These are phyloP conservation scores for Tulasnella sp. DNA, from an alignment of 768 basidiomycete species.

Conservation along the genomic window DNA sequence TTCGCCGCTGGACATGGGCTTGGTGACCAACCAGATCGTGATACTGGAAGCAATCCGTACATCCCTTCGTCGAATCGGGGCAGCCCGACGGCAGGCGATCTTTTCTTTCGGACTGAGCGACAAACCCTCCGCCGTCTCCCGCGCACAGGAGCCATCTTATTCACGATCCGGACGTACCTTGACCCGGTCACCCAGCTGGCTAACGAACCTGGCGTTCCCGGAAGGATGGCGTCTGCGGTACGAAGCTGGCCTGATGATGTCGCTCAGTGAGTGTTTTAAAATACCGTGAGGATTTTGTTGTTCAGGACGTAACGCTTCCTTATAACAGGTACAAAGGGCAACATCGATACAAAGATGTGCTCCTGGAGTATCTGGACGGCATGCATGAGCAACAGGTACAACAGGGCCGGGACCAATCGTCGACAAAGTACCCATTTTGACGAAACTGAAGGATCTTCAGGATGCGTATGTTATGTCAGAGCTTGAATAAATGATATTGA, in stretches of 20 bases:
- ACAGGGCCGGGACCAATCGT: constrained; percentile 19
- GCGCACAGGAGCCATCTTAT: constrained; percentile 51
- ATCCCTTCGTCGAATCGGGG: neutral
- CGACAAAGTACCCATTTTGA: constrained; percentile 16
- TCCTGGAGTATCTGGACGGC: constrained; percentile 32
- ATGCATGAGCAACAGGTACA: constrained; percentile 29
- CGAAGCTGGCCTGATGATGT: constrained; percentile 58
- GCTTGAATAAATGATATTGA: too few relatives aligned
- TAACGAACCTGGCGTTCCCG: constrained; percentile 48
- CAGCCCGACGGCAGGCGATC: constrained; percentile 20
- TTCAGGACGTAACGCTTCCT: neutral
- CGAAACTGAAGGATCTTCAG: neutral
- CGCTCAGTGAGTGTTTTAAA: constrained; percentile 36
- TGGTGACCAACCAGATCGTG: too few relatives aligned
- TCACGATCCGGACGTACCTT: constrained; percentile 59
- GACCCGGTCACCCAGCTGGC: constrained; percentile 43
- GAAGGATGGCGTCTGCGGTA: constrained; percentile 51
- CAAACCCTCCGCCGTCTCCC: constrained; percentile 58
- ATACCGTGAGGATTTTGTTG: constrained; percentile 21
- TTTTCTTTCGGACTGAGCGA: constrained; percentile 52
- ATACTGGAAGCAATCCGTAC: too few relatives aligned
- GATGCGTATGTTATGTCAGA: too few relatives aligned
- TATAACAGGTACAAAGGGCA: constrained; percentile 30
- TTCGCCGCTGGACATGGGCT: too few relatives aligned
- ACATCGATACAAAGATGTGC: constrained; percentile 26